Evolutionary conservation across 768 basidiomycete species (phyloP).

Genomic region (Cubamyces lactineus): DNA sequence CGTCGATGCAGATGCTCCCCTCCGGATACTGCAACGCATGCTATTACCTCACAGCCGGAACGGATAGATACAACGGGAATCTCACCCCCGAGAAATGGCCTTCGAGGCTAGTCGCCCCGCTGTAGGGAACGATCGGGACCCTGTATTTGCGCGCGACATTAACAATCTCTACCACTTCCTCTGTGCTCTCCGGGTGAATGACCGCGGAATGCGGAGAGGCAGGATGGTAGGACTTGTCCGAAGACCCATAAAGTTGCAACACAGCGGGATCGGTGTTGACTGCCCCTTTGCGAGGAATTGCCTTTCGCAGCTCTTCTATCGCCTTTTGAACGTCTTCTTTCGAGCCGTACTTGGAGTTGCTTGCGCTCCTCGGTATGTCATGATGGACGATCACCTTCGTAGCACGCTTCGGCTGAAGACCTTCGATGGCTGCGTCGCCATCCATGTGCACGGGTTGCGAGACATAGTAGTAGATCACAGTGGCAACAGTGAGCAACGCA

Average conservation of each 20-base stretch:
- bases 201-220: slow-evolving; percentile 43
- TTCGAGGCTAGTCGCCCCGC: slow-evolving; percentile 86
- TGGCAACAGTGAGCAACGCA: neutral
- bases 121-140: slow-evolving; percentile 80
- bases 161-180: slow-evolving; percentile 82
- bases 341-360: slow-evolving; percentile 46
- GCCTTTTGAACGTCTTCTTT: slow-evolving; percentile 50
- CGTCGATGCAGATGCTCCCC: slow-evolving; percentile 69
- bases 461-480: neutral
- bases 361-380: neutral
- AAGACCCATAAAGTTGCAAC: slow-evolving; percentile 62
- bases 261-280: slow-evolving; percentile 56
- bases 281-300: slow-evolving; percentile 48
- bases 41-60: neutral
- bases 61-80: neutral
- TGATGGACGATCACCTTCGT: slow-evolving; percentile 12
- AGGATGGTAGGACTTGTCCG: slow-evolving; percentile 70
- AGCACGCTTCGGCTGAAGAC: slow-evolving; percentile 1
- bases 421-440: slow-evolving; percentile 14
- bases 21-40: slow-evolving; percentile 13
- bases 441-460: slow-evolving; percentile 8
- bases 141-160: slow-evolving; percentile 72
- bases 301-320: slow-evolving; percentile 52
- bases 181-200: slow-evolving; percentile 66
- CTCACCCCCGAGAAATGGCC: slow-evolving; percentile 81